Conservation (phyloP, 2,329 filamentous ascomycete genomes). For the Metarhizium robertsii region DNA sequence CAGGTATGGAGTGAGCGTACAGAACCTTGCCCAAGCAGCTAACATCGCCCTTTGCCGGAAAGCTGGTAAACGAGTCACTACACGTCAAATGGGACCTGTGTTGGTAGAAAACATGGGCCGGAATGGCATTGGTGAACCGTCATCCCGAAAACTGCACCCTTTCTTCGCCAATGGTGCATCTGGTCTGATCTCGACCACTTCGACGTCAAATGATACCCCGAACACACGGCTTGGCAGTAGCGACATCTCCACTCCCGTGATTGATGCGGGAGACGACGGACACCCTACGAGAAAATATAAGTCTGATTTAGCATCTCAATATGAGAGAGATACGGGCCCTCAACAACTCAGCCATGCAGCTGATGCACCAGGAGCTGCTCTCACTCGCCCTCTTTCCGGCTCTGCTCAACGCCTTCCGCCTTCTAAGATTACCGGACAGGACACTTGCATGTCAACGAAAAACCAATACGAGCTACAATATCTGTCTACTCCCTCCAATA, state of each 20-base stretch:
- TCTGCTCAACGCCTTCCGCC: neutral
- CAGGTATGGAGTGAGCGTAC: neutral
- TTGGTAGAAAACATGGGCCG: constrained; percentile 35
- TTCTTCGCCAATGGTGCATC: constrained; percentile 35
- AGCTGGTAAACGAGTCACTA: neutral
- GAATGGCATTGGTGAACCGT: constrained; percentile 24
- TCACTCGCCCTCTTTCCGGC: neutral
- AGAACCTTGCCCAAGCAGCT: neutral
- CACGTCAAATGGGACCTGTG: constrained; percentile 29
- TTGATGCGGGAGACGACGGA: neutral
- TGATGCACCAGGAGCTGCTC: neutral
- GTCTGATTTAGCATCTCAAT: constrained; percentile 6
- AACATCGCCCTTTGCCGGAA: neutral
- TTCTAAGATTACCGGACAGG: neutral
- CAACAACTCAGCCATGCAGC: neutral
- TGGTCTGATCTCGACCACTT: constrained; percentile 2
- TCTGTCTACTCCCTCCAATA: neutral
- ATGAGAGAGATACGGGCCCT: constrained; percentile 1
- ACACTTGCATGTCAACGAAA: neutral
- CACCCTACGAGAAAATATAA: constrained; percentile 2
- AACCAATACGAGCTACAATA: neutral
- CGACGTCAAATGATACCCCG: neutral
- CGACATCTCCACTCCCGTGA: neutral
- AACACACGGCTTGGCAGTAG: neutral
- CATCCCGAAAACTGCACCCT: constrained; percentile 41